Evolutionary conservation across 441 rosid genomes (phyloP), one percentile per base, ranked within the genome.

Genomic region (Arabidopsis hybrid): DNA sequence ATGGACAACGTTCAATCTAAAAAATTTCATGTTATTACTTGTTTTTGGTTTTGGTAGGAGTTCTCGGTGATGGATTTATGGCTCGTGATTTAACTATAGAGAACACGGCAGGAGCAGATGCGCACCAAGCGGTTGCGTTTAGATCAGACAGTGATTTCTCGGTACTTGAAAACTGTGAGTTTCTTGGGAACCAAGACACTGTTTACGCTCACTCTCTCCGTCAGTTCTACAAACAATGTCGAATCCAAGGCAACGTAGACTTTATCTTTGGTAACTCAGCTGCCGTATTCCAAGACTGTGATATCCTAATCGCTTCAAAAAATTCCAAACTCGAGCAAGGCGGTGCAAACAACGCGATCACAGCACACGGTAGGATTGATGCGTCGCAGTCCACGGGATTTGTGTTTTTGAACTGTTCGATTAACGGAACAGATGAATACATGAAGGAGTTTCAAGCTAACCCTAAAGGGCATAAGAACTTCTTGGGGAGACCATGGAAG

Each of bases 41-140:
- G 35, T 65, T 61, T n/a, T 14, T 4, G 62, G 14, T 59, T 64
- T 5, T 5, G 64, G 35, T 81, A 94, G 99, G 93, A 29, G 89
- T 94, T 46, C 72, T 84, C 17, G 97, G 99, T 0, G 97, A 94
- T 78, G 97, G 99, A 47, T 94, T 94, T 78, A 92, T 92, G 99
- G 97, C 97, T 1, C 85, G 88, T 43, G 92, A 86, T 43, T 65
- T 94, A 39, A 94, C 99, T 0, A 69, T 94, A 74, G 85, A 81
- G 83, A 94, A 89, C 80, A 86, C 97, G 4, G 99, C 99, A 42
- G 93, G 93, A 18, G 80, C 94, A 5, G 91, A 89, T 38, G 91
- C 91, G 8, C 88, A 86, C 78, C 99, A 94, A 80, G 99, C 99
- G 7, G 97, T 92, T 31, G 99, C 99, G 73, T 92, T 94, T 79